Base-by-base conservation (phyloP, 257 asterid genomes). In the Solanum bulbocastanum region DNA sequence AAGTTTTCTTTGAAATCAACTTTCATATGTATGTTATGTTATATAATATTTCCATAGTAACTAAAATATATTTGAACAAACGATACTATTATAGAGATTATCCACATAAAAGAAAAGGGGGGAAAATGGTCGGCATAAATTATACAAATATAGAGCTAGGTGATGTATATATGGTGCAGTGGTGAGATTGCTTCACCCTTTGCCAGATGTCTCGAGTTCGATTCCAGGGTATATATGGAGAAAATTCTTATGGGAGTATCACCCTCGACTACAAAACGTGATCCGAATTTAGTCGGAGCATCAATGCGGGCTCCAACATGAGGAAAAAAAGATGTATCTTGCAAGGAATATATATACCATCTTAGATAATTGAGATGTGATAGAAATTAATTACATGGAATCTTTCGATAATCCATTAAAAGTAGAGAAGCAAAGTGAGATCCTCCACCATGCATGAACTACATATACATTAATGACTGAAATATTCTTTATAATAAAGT, bases 371-470 rank as follows among this genome's bases (percentile, higher is more conserved):
- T 20, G 76, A 90, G 89, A 86, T 65, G 91, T 87, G 91, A 89
- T 87, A 68, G 56, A 71, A 78, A 37, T 71, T 52, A 16, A 5
- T 52, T 85, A 52, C 12, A 46, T 69, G 94, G 94, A 94, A 96
- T 94, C 94, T 40, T 3, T 88, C 86, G 90, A 90, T 88, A 91
- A 89, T 46, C 88, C 93, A 96, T 95, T 88, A 93, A 93, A 95
- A 96, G 98, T 60, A 92, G 94, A 95, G 93, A 93, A 39, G 40
- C 42, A 32, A 72, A 85, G 90, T 82, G 90, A 91, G 93, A 88
- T 91, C 90, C 91, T 86, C 87, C 83, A 83, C 90, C 94, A 93
- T 92, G 89, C 91, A 91, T 89, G 90, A 66, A 62, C 49, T 83
- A 65, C 5, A 37, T 13, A 85, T 30, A 14, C 11, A 27, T 85